These are phyloP conservation scores for Solanum infundibuliforme DNA, from an alignment of 257 asterid genomes.

Conservation along the genomic window DNA sequence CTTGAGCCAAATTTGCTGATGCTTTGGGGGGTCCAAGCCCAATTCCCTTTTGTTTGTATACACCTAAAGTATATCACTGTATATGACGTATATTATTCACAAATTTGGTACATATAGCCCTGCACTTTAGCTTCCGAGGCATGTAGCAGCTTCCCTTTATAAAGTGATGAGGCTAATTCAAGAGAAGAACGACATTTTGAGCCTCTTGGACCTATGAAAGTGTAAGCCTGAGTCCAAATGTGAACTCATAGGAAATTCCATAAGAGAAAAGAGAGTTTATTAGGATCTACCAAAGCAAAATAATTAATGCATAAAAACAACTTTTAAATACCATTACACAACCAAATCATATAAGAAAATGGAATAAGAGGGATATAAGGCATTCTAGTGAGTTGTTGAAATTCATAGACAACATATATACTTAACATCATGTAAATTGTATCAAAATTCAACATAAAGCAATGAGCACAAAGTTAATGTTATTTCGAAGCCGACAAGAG, in stretches of 20 bases:
- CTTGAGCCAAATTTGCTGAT: neutral
- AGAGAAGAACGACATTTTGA: neutral
- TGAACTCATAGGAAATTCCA: neutral
- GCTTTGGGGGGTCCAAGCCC: neutral
- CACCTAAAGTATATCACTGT: neutral
- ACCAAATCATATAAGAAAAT: too few relatives aligned
- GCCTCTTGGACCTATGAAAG: neutral
- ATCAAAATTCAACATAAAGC: too few relatives aligned
- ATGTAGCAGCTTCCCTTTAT: neutral
- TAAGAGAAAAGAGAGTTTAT: neutral
- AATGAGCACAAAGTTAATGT: too few relatives aligned
- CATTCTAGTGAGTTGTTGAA: too few relatives aligned
- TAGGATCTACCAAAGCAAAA: neutral
- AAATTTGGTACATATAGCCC: neutral
- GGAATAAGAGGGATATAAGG: too few relatives aligned
- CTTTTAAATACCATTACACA: too few relatives aligned
- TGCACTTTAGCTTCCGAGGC: neutral
- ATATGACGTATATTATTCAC: neutral
- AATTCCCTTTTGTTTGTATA: neutral
- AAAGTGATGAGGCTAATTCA: neutral
- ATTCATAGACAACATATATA: too few relatives aligned
- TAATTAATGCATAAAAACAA: neutral
- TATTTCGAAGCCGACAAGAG: too few relatives aligned
- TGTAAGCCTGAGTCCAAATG: neutral
- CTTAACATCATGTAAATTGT: too few relatives aligned